Evolutionary conservation across 1,284 basidiomycete genomes (phyloP).

Genomic region (Hypsizygus ulmarius): DNA sequence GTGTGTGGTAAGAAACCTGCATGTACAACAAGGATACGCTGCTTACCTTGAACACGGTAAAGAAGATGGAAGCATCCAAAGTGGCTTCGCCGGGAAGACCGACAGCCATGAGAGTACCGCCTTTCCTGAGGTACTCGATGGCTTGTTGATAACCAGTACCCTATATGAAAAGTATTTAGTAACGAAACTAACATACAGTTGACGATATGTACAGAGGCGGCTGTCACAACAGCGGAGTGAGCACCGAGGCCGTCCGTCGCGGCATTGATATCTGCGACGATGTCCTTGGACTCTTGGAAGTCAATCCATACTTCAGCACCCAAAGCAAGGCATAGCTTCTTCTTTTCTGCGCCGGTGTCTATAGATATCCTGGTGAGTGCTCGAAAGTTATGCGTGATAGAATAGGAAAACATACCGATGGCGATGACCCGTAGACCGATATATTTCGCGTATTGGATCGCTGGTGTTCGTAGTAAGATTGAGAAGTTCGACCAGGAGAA

Average conservation of each 20-base stretch:
- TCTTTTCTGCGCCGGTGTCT: constrained; percentile 78
- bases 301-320: constrained; percentile 83
- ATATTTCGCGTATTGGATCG: constrained; percentile 74
- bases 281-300: constrained; percentile 63
- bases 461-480: constrained; percentile 33
- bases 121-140: constrained; percentile 62
- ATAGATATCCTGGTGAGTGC: too few species aligned
- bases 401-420: constrained; percentile 45
- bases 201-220: constrained; percentile 40
- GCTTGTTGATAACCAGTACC: constrained; percentile 67
- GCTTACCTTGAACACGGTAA: constrained; percentile 61
- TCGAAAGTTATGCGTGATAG: too few species aligned
- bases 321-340: constrained; percentile 61
- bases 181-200: neutral
- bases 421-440: constrained; percentile 81
- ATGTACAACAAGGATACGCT: neutral
- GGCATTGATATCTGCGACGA: constrained; percentile 60
- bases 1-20: neutral
- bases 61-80: constrained; percentile 72
- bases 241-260: constrained; percentile 72
- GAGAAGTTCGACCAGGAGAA: neutral
- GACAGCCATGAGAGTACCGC: constrained; percentile 71
- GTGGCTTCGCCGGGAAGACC: constrained; percentile 65
- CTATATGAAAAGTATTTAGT: constrained; percentile 23
- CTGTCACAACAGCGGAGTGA: constrained; percentile 72